Evolutionary conservation across 2,329 filamentous ascomycete species (phyloP), one percentile per base, ranked within the genome.

Genomic region (Fusarium begoniae): DNA sequence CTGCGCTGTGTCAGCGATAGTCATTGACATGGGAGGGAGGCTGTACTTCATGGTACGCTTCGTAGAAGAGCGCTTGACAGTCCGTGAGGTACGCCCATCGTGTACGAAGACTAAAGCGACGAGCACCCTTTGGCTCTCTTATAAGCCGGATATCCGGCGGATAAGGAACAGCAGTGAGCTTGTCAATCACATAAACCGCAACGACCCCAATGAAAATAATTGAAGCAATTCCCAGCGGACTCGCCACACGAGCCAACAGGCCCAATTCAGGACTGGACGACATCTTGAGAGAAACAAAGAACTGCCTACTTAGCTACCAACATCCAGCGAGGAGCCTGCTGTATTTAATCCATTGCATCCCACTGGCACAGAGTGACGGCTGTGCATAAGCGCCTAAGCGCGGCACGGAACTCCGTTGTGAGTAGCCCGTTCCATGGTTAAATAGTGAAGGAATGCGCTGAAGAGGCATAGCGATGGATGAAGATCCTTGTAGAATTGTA

Each of bases 21-120:
- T 13, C 4, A 30, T 20, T 10, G 4, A 12, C 1, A 22, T 2
- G 24, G 3, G 30, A n/a, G 5, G 9, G 10, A 18, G 18, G 8
- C 14, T 59, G 28, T 28, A 81, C 81, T 4, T 80, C 69, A 38
- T 81, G 70, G 18, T 81, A 81, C 1, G 80, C 81, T 9, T 82
- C 81, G 17, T 69, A 57, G 30, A 77, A 82, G 13, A 83, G 58
- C 0, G 72, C 58, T 45, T 75, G 60, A 50, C 81, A 83, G 15
- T 82, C 77, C 3, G 64, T 79, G 65, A 80, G 79, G 66, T 80
- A 82, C 0, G 70, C 70, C 35, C 73, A 51, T 38, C 79, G 61
- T 4, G 81, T 82, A 13, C 75, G 74, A 18, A 81, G 40, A 54
- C 81, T 82, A 57, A 82, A 82, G 6, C 76, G 56, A 28, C 57